These are phyloP conservation scores for Paraphaeosphaeria minitans DNA, from an alignment of 2,329 filamentous ascomycete species.

Conservation along the genomic window DNA sequence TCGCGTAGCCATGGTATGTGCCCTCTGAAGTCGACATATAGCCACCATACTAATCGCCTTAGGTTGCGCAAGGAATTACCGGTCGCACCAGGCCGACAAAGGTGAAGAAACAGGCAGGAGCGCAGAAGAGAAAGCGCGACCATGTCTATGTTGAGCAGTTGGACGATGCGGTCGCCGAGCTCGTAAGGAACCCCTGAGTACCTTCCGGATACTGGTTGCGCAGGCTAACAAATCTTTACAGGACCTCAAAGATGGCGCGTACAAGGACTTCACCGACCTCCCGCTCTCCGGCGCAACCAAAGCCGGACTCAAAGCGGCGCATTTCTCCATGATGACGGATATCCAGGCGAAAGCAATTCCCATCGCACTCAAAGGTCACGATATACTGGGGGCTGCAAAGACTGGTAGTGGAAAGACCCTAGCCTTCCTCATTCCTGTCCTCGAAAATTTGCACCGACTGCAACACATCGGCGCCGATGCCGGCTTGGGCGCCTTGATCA, in stretches of 20 bases:
- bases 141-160: slow-evolving; percentile 56
- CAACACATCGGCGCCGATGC: slow-evolving; percentile 87
- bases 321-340: slow-evolving; percentile 89
- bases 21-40: not conserved
- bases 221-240: slow-evolving; percentile 37
- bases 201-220: not conserved
- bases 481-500: slow-evolving; percentile 87
- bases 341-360: slow-evolving; percentile 91
- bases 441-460: slow-evolving; percentile 88
- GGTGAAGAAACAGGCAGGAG: slow-evolving; percentile 60
- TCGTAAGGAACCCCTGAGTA: slow-evolving; percentile 37
- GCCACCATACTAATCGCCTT: not conserved
- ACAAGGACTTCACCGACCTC: slow-evolving; percentile 78
- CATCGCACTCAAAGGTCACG: slow-evolving; percentile 79
- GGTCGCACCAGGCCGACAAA: slow-evolving; percentile 56
- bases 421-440: slow-evolving; percentile 86
- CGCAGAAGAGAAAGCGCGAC: slow-evolving; percentile 61
- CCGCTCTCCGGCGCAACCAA: slow-evolving; percentile 83
- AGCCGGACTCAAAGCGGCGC: slow-evolving; percentile 78
- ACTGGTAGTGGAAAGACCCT: slow-evolving; percentile 96
- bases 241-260: slow-evolving; percentile 65
- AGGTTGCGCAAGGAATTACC: slow-evolving; percentile 39
- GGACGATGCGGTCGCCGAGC: slow-evolving; percentile 50
- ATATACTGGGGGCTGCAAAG: slow-evolving; percentile 93
- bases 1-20: slow-evolving; percentile 13